phyloP scores from a whole-genome alignment of 306 rosid species.

The Prunus kanzakura region DNA sequence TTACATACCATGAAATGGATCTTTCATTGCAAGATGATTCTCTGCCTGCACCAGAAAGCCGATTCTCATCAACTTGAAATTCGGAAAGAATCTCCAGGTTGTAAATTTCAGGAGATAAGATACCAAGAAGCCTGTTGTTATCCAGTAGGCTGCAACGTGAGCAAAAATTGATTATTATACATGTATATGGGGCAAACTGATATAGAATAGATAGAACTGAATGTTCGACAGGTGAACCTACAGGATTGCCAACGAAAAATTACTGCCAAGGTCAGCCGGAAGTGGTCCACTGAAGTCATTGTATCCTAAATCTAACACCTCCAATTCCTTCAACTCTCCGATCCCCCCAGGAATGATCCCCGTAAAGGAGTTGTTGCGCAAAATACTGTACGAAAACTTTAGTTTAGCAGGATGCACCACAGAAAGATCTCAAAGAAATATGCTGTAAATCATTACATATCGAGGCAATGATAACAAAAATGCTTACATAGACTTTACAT shows the following conservation, averaged over 20 bases:
- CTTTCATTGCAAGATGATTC: slow-evolving; percentile 40
- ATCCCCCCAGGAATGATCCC: slow-evolving; percentile 71
- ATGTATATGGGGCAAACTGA: background rate
- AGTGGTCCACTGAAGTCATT: slow-evolving; percentile 67
- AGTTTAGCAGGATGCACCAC: slow-evolving; percentile 13
- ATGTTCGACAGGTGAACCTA: slow-evolving; percentile 42
- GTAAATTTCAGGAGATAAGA: slow-evolving; percentile 59
- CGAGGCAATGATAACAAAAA: slow-evolving; percentile 7
- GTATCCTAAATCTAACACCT: slow-evolving; percentile 86
- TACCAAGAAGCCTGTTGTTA: slow-evolving; percentile 62
- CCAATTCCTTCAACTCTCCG: slow-evolving; percentile 62
- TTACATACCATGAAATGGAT: slow-evolving; percentile 45
- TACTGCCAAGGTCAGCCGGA: slow-evolving; percentile 65
- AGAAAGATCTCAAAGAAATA: slow-evolving; percentile 15
- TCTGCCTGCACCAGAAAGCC: slow-evolving; percentile 35
- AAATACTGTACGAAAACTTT: slow-evolving; percentile 46
- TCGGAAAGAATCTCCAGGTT: slow-evolving; percentile 56
- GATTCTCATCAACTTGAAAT: slow-evolving; percentile 69
- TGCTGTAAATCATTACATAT: slow-evolving; percentile 9
- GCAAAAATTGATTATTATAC: slow-evolving; percentile 16
- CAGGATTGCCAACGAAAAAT: slow-evolving; percentile 65
- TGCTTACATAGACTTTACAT: slow-evolving; percentile 76
- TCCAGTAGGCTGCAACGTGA: slow-evolving; percentile 69
- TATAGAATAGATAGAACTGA: background rate
- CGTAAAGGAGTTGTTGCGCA: slow-evolving; percentile 76